A percentile compares a stretch with the other conserved stretches of the same genome.
Conservation (phyloP, 2,329 filamentous ascomycete species). For the Alternaria triticimaculans region DNA sequence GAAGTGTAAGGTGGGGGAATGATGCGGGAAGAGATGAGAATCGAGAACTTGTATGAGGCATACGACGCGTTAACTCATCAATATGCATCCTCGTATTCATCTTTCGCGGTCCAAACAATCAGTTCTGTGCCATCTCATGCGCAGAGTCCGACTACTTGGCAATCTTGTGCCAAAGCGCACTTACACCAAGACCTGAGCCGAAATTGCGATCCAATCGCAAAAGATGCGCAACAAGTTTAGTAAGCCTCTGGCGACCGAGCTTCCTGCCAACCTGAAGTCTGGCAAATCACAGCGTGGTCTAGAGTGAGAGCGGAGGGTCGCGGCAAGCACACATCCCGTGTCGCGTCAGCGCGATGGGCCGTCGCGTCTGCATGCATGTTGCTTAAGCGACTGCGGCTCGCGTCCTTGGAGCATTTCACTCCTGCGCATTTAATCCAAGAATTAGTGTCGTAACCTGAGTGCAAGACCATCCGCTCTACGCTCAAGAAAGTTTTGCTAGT, state of each 20-base stretch:
- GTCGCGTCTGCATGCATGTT: neutral
- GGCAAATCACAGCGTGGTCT: neutral
- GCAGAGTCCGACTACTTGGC: too few relatives aligned
- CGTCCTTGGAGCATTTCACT: neutral
- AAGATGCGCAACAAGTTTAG: neutral
- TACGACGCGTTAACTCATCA: neutral
- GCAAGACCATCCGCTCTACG: fast-evolving
- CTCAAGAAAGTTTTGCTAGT: neutral
- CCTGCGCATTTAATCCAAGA: neutral
- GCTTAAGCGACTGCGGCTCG: neutral
- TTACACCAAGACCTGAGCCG: neutral
- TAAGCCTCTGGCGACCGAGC: neutral
- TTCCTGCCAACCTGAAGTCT: neutral
- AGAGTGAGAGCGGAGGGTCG: neutral
- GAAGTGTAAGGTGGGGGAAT: neutral
- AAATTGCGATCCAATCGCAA: neutral
- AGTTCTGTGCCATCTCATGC: too few relatives aligned
- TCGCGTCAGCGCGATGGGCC: slow-evolving; percentile 3
- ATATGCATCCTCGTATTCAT: neutral
- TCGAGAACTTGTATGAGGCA: neutral
- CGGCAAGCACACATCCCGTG: neutral
- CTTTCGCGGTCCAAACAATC: neutral
- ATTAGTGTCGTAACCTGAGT: neutral
- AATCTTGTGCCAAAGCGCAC: neutral
- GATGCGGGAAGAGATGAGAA: neutral